phyloP scores from a whole-genome alignment of 2,329 filamentous ascomycete species.

The Sphaerulina musiva region DNA sequence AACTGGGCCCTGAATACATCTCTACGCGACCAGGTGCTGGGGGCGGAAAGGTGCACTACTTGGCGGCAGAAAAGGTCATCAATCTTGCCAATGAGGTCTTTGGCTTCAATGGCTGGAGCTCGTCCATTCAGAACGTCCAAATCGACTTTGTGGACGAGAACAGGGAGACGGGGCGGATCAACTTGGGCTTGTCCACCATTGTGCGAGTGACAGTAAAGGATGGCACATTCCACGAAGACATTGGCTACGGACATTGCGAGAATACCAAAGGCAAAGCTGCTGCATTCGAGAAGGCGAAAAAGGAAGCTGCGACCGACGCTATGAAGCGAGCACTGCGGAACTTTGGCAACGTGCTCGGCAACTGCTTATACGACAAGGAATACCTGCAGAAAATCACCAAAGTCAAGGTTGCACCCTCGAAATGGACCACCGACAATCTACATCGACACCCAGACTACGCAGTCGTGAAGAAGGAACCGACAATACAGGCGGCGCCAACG shows the following conservation, averaged over 20 bases:
- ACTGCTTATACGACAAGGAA: conserved; percentile 95
- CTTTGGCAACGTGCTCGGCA: conserved; percentile 95
- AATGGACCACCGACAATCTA: conserved; percentile 71
- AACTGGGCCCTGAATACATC: conserved; percentile 92
- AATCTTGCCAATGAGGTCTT: conserved; percentile 91
- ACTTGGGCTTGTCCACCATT: conserved; percentile 80
- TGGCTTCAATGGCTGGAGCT: conserved; percentile 97
- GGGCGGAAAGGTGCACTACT: conserved; percentile 82
- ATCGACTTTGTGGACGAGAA: conserved; percentile 94
- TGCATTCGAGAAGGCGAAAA: conserved; percentile 97
- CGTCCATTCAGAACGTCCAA: conserved; percentile 87
- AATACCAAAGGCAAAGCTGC: conserved; percentile 93
- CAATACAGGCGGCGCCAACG: conserved; percentile 10
- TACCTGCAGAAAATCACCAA: conserved; percentile 86
- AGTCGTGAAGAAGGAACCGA: conserved; percentile 51
- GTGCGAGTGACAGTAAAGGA: conserved; percentile 84
- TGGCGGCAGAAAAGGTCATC: conserved; percentile 95
- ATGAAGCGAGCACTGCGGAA: conserved; percentile 82
- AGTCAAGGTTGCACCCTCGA: conserved; percentile 71
- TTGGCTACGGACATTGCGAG: conserved; percentile 93
- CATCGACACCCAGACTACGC: conserved; percentile 73
- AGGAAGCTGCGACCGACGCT: conserved; percentile 92
- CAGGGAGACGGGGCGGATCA: conserved; percentile 68
- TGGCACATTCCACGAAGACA: conserved; percentile 95
- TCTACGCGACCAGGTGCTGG: conserved; percentile 77